Base-by-base conservation (phyloP, 805 yeast genomes). In the Naumovozyma dairenensis region DNA sequence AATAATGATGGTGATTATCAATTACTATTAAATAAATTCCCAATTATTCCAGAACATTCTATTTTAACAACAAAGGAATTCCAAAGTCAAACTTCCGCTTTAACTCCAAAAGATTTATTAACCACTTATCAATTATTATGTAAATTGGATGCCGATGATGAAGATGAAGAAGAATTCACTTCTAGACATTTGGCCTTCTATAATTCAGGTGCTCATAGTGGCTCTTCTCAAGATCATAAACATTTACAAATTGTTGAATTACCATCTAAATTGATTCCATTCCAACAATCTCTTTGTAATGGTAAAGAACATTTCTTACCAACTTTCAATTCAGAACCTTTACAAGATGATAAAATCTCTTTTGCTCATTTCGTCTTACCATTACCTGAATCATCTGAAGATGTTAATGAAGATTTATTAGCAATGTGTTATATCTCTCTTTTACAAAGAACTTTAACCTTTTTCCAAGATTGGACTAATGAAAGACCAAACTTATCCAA, bases 151-250 rank as follows among this genome's bases (percentile, higher is more conserved):
- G 36, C 55, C 40, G 42, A 51, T 2, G 40, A 36, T 20, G 24
- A 18, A 13, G 72, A 74, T 46, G 36, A 55, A 39, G 42, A 51
- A 2, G 40, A 36, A 17, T 59, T 53, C 16, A 62, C 55, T 12
- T 62, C 59, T 19, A 66, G 71, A 36, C 79, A 82, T 67, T 66
- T 87, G 53, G 86, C 86, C 0, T 89, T 89, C 57, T 89, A 74
- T 68, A 89, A 89, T 57, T 77, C 84, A 51, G 98, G 98, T 6
- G 74, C 77, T 14, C 69, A 74, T 45, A 75, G 93, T 41, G 98
- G 97, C 1, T 94, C 95, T n/a, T 85, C 96, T 0, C 92, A 86
- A 50, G 79, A 82, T 31, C 98, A 89, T 62, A 85, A 83, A 53
- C 98, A 89, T 59, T 59, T 92, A 42, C 98, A 92, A 59, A 77